Base-by-base conservation (phyloP, 306 rosid species). In the Lotus japonicus region DNA sequence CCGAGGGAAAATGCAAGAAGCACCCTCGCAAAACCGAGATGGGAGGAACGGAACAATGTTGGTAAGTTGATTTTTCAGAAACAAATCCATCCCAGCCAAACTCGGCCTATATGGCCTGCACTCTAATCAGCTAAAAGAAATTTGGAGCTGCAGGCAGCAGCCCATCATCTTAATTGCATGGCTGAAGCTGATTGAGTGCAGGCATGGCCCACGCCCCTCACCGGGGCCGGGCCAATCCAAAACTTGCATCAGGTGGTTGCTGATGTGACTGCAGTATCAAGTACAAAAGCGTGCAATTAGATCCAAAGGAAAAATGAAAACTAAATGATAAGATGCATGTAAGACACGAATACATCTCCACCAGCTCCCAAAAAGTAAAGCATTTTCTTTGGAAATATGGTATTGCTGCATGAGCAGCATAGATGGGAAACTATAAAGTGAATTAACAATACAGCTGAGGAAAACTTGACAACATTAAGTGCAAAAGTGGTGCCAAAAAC, bases 181-280 rank as follows among this genome's bases (percentile, higher is more conserved):
- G 71, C 74, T 70, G 77, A 18, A 64, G 88, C 85, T 84, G 89
- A 85, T 77, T 66, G 85, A 82, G 83, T 80, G 91, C 97, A 89
- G 98, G 97, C 98, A 88, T 81, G 87, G 96, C 86, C 97, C 91
- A 79, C 31, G 97, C 98, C 98, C 98, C 97, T 92, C 84, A 92
- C 15, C 97, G 97, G 98, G 98, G 98, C 98, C 97, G 98, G 87
- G 98, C 98, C 84, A 90, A 84, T 81, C 97, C 98, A 89, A 89
- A 90, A 84, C 80, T 84, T 63, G 90, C 87, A 83, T 88, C 98
- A 61, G 96, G 88, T 51, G 86, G 94, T 75, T 82, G 96, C 83
- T 89, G 98, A 87, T 84, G 96, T 86, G 95, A 80, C 96, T 92
- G 85, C 62, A 79, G 21, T 61, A 74, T 75, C 81, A 77, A 59